Base-by-base conservation (phyloP, 495 filamentous ascomycete genomes). In the Glutinoglossum americanum region DNA sequence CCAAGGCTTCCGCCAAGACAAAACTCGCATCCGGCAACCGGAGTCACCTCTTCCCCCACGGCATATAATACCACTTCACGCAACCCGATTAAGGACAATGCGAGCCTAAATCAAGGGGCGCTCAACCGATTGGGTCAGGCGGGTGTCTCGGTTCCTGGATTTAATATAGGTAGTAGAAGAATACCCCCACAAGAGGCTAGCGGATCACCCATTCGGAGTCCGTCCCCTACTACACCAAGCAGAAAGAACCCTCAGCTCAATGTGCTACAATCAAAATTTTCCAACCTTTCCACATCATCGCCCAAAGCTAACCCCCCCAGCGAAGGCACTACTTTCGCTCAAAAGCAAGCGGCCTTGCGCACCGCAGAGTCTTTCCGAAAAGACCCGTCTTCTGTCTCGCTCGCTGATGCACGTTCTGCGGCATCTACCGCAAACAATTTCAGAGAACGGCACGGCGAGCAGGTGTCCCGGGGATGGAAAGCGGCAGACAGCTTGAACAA, bases 91-190 rank as follows among this genome's bases (percentile, higher is more conserved):
- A 63, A 57, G 61, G 15, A 41, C 37, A 73, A 56, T 64, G 10
- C 41, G 3, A 21, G 41, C 21, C 63, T 90, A 26, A 89, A 90
- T 59, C 82, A 86, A 63, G 76, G 72, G 2, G 78, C 87, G 19
- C 64, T 85, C 35, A 72, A 70, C 37, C 75, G 87, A 25, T 73
- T 97, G 7, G 76, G 82, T 19, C 76, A 79, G 56, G 82, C 89
- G 6, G 90, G 90, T 3, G 74, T 95, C 47, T 85, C 81, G 0
- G 87, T 96, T 1, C 87, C 90, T 0, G 85, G 76, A 0, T 72
- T 95, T 45, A 84, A 84, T 17, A 93, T 94, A 60, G 81, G 80
- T 13, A 64, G 61, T 23, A 55, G 60, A 57, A 51, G 64, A 26
- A 59, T 66, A 54, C 60, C 64, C 39, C 56, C 57, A 56, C 62